These are phyloP conservation scores for Polygonum maritimum DNA, from an alignment of 148 eudicot genomes.

Conservation along the genomic window DNA sequence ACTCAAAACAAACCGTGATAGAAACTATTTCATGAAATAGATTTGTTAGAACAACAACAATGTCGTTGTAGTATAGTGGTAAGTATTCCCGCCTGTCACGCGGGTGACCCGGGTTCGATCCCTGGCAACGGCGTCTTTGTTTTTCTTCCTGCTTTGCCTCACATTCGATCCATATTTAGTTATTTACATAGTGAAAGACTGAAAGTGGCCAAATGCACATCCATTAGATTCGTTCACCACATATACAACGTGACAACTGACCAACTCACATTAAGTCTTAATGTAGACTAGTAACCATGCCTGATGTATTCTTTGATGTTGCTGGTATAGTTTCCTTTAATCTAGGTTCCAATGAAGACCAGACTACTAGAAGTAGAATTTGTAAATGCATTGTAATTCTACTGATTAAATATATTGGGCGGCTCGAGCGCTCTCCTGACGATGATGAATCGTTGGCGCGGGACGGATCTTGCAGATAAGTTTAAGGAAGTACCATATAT, in stretches of 20 bases:
- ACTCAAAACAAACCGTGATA: background rate
- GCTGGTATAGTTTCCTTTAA: background rate
- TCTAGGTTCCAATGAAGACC: background rate
- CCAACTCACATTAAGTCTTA: too few relatives aligned
- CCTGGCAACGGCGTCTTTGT: slow-evolving; percentile 87
- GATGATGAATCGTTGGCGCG: slow-evolving; percentile 27
- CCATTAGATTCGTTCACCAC: background rate
- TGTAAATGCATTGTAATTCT: background rate
- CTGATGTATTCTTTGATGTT: slow-evolving; percentile 4
- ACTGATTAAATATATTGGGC: slow-evolving; percentile 79
- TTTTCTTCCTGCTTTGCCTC: too few relatives aligned
- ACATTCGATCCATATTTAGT: too few relatives aligned
- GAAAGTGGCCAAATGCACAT: background rate
- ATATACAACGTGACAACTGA: too few relatives aligned
- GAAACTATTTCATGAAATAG: background rate
- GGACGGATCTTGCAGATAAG: slow-evolving; percentile 28
- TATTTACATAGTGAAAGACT: too few relatives aligned
- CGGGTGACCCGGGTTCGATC: slow-evolving; percentile 99
- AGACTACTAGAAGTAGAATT: background rate
- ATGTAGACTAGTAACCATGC: too few relatives aligned
- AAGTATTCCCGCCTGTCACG: slow-evolving; percentile 99
- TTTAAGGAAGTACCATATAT: slow-evolving; percentile 31
- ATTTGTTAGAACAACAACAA: background rate
- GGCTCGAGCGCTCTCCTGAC: slow-evolving; percentile 46
- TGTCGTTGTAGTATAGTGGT: slow-evolving; percentile 99